Base-by-base conservation (phyloP, 225 moss, liverwort and hornwort genomes). In the Bryoerythrophyllum caledonicum region DNA sequence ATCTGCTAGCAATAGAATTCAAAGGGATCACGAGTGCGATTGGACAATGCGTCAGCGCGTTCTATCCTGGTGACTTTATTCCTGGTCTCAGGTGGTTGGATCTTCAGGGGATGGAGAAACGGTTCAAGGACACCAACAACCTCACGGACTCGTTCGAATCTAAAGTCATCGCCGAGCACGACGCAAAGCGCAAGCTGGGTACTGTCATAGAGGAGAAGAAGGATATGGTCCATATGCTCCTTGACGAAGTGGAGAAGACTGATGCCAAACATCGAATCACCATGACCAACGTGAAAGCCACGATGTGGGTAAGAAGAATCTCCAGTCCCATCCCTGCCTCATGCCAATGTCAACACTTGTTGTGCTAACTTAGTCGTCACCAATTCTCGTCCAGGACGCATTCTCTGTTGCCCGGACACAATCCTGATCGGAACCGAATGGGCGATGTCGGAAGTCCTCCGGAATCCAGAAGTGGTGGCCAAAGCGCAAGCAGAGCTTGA, bases 21-120 rank as follows among this genome's bases (percentile, higher is more conserved):
- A 11, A 17, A n/a, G 26, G 32, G 68, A 68, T 38, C 10, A 8
- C 38, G 10, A 2, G 9, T 38, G 38, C 8, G 38, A 38, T 38
- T 10, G 2, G 9, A 38, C 38, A 38, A 0, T 38, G 38, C 53
- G 26, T 68, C 26, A 26, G 14, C 38, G 24, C 59, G 15, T 65
- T 76, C 71, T 56, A 71, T 2, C 40, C 40, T 0, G 71, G 40
- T 7, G 76, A 81, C 38, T 59, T 40, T 10, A 70, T 76, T 2
- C 76, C 81, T 1, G 40, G 65, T 14, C 71, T 81, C 17, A 71
- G 59, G 65, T 71, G 76, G 59, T 72, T 72, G 16, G 81, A 67
- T n/a, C 16, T 72, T 23, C 59, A 66, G 27, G 34, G 81, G 16
- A 49, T 76, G 11, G 71, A 76, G 35, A n/a, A 38, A 38, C 38